Percentiles rank a stretch among this genome's conserved stretches.
These are phyloP conservation scores for Phaeosphaeriaceae sp. DNA, from an alignment of 2,329 filamentous ascomycete species.

Conservation along the genomic window DNA sequence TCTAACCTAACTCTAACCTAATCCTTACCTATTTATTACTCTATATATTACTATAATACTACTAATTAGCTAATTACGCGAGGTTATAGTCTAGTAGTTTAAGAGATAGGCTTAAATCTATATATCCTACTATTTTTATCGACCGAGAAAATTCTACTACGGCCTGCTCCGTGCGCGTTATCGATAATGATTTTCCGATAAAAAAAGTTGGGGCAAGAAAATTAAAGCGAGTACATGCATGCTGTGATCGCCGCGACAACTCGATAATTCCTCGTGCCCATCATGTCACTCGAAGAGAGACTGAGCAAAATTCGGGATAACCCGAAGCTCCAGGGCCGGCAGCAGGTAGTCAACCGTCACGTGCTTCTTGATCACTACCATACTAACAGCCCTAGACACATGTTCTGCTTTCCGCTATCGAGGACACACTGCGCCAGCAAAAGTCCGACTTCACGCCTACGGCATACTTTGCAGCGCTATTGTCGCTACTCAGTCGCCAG, in stretches of 20 bases:
- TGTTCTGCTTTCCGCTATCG: conserved; percentile 87
- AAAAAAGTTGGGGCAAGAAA: conserved; percentile 11
- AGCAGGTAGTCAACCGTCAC: conserved; percentile 68
- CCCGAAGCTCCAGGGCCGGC: conserved; percentile 93
- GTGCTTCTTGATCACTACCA: not conserved
- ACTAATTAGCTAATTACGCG: no score
- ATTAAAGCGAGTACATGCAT: not conserved
- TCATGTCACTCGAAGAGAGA: conserved; percentile 79
- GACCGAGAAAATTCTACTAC: no score
- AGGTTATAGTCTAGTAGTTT: no score
- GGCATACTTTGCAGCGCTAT: conserved; percentile 92
- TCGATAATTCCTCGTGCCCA: conserved; percentile 21
- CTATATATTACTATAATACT: no score
- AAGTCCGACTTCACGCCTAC: conserved; percentile 83
- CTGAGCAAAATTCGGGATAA: conserved; percentile 92
- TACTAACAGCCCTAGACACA: conserved; percentile 66
- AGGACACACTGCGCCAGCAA: conserved; percentile 89
- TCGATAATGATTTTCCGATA: conserved; percentile 21
- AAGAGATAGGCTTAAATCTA: no score
- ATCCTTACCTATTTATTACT: no score
- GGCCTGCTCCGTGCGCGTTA: conserved; percentile 3
- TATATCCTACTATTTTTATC: no score
- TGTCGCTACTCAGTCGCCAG: conserved; percentile 83
- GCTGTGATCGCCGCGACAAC: conserved; percentile 15
- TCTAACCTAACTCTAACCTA: no score